Evolutionary conservation across 768 basidiomycete genomes (phyloP).

Genomic region (Inosperma sp.): DNA sequence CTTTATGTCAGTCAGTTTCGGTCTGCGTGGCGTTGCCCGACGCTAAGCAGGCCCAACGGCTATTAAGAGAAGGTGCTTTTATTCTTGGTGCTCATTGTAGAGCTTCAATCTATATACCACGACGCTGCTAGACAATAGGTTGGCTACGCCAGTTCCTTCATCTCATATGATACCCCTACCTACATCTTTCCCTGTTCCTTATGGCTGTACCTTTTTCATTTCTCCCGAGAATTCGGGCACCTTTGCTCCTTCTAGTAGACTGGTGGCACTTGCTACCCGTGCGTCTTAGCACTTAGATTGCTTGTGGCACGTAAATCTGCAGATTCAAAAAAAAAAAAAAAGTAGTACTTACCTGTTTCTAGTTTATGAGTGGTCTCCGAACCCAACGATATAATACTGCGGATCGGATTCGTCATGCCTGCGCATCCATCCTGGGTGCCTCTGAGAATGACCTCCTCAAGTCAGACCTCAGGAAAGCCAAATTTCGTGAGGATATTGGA

Average conservation of each 20-base stretch:
- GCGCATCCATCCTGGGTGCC: not conserved
- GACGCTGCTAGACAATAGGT: too few species aligned
- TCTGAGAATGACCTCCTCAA: not conserved
- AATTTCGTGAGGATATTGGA: constrained; percentile 6
- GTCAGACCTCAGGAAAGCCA: not conserved
- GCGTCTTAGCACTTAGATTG: too few species aligned
- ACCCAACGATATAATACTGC: constrained; percentile 2
- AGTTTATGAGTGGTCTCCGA: constrained; percentile 4
- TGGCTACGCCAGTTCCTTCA: too few species aligned
- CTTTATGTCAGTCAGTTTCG: not conserved
- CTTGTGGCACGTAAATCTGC: too few species aligned
- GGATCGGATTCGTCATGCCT: not conserved
- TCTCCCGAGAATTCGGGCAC: too few species aligned
- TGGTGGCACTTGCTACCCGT: too few species aligned
- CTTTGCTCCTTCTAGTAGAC: too few species aligned
- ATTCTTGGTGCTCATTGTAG: not conserved
- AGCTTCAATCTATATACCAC: too few species aligned
- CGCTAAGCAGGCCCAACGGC: not conserved
- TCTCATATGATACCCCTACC: too few species aligned
- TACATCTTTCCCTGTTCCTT: too few species aligned
- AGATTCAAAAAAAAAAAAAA: too few species aligned
- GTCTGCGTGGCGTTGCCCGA: not conserved
- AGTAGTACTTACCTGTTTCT: constrained; percentile 1
- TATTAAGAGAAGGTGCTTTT: not conserved
- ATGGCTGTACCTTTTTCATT: too few species aligned